Conservation (phyloP, 2,329 filamentous ascomycete species). For the Paracorniculantispora psalliotae region DNA sequence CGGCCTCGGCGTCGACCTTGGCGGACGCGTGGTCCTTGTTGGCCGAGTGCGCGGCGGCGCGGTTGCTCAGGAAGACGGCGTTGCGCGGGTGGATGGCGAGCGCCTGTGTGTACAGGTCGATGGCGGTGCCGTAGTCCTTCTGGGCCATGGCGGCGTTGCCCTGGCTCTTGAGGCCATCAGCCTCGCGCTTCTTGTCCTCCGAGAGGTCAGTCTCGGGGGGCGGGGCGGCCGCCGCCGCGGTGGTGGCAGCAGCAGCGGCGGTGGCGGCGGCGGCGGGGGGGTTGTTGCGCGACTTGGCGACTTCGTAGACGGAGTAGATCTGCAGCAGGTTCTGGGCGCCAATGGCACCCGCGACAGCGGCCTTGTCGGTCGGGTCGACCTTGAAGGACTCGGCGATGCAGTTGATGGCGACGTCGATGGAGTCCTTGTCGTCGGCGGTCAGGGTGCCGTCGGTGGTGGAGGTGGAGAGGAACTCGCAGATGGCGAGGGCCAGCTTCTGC, state of each 20-base stretch:
- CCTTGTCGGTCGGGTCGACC: constrained; percentile 75
- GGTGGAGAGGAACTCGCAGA: constrained; percentile 88
- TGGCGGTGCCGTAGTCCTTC: constrained; percentile 81
- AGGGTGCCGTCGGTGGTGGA: constrained; percentile 87
- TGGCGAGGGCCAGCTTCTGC: constrained; percentile 91
- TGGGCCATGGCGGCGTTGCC: constrained; percentile 93
- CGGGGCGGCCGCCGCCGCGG: constrained; percentile 30
- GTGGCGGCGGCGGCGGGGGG: constrained; percentile 33
- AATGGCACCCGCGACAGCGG: constrained; percentile 69
- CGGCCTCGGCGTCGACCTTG: constrained; percentile 82
- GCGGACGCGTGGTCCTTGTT: constrained; percentile 80
- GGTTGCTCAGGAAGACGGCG: constrained; percentile 96
- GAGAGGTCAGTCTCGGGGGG: constrained; percentile 34
- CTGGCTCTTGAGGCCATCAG: constrained; percentile 81
- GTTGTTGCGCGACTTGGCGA: constrained; percentile 61
- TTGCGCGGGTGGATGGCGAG: constrained; percentile 77
- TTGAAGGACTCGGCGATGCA: constrained; percentile 96
- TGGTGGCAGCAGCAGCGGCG: constrained; percentile 35
- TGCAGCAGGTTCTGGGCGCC: constrained; percentile 82
- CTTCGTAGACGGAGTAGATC: constrained; percentile 96
- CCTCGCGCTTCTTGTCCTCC: constrained; percentile 67
- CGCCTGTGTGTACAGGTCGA: constrained; percentile 84
- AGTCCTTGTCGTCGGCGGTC: constrained; percentile 81
- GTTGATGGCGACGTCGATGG: constrained; percentile 87
- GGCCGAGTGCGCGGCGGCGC: constrained; percentile 87